phyloP scores from a whole-genome alignment of 169 alveolate species.

The Sarcocystis neurona region DNA sequence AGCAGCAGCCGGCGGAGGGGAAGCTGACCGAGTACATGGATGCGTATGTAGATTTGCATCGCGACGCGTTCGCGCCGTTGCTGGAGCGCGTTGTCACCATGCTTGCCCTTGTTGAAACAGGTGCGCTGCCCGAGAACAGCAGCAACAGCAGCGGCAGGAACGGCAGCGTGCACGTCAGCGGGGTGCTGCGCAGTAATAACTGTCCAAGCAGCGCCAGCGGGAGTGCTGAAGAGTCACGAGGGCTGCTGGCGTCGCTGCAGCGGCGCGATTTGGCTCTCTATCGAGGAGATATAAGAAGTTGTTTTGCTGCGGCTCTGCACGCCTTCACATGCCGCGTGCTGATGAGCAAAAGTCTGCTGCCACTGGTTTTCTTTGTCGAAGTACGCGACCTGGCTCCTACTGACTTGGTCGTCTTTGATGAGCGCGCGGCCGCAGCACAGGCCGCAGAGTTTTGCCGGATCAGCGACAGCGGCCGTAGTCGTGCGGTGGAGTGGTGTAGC shows the following conservation, averaged over 20 bases:
- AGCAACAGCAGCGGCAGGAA: background rate
- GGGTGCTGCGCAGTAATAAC: background rate
- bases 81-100: background rate
- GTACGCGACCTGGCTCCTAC: no score
- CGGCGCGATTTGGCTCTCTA: background rate
- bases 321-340: slow-evolving; percentile 15
- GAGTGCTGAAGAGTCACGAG: background rate
- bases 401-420: no score
- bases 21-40: background rate
- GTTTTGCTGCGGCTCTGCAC: background rate
- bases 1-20: background rate
- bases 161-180: background rate
- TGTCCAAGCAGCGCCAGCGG: background rate
- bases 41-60: background rate
- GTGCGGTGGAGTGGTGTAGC: background rate
- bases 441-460: background rate
- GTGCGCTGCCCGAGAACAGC: background rate
- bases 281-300: background rate
- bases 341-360: background rate
- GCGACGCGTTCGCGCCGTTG: background rate
- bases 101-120: slow-evolving; percentile 28
- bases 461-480: background rate
- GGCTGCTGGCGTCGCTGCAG: background rate
- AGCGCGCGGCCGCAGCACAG: background rate
- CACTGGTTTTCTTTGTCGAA: background rate